phyloP scores from a whole-genome alignment of 345 rosid genomes.

The Tarenaya hassleriana region DNA sequence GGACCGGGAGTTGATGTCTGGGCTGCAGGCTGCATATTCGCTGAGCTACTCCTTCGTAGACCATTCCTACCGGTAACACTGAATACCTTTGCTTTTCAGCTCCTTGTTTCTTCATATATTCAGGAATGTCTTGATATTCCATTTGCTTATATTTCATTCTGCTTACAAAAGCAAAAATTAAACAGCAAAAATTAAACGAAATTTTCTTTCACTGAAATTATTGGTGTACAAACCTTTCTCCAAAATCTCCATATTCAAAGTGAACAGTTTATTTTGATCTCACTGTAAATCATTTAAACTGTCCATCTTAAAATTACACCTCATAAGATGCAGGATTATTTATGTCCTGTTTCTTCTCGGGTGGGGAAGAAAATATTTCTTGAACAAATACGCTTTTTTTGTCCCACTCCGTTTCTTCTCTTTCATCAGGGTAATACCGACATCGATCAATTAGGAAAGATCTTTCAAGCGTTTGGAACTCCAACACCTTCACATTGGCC shows the following conservation, averaged over 20 bases:
- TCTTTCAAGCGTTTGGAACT: conserved; percentile 54
- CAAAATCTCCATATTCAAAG: neutral
- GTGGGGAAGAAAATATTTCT: neutral
- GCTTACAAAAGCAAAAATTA: too few species aligned
- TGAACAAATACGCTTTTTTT: too few species aligned
- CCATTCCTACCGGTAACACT: conserved; percentile 44
- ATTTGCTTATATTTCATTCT: neutral
- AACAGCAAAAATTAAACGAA: too few species aligned
- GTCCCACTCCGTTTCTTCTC: neutral
- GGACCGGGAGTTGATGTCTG: conserved; percentile 59
- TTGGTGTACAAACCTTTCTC: neutral
- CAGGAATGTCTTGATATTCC: conserved; percentile 2
- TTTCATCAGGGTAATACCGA: conserved; percentile 42
- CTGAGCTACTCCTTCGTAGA: conserved; percentile 47
- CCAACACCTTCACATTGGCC: conserved; percentile 50
- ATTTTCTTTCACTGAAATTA: neutral
- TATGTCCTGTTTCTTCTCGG: neutral
- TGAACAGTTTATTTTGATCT: neutral
- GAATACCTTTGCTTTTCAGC: neutral
- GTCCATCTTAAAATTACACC: neutral
- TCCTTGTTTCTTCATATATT: neutral
- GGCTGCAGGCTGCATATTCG: conserved; percentile 64
- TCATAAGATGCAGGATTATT: neutral
- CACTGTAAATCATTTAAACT: neutral
- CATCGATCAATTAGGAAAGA: conserved; percentile 53